Evolutionary conservation across 805 yeast species (phyloP).

Genomic region (Zygosaccharomyces siamensis): DNA sequence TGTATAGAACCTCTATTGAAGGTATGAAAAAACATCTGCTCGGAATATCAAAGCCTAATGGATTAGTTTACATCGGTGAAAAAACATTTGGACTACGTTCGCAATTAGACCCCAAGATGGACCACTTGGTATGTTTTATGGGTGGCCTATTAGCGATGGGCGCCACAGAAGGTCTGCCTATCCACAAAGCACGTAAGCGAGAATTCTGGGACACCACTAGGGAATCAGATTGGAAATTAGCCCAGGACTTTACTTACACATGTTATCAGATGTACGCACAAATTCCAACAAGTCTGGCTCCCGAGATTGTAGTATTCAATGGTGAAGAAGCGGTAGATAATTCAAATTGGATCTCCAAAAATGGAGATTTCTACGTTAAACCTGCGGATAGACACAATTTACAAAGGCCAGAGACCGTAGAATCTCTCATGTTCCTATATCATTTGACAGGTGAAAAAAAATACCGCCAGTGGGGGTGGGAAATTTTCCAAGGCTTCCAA

Average conservation of each 20-base stretch:
- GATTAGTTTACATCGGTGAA: slow-evolving; percentile 72
- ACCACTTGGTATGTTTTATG: slow-evolving; percentile 85
- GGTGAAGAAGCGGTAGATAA: slow-evolving; percentile 31
- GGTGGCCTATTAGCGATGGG: slow-evolving; percentile 88
- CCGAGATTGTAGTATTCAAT: slow-evolving; percentile 86
- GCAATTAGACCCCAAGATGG: slow-evolving; percentile 69
- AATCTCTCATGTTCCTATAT: slow-evolving; percentile 74
- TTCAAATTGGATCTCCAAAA: slow-evolving; percentile 33
- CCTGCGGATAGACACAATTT: slow-evolving; percentile 74
- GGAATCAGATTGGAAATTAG: slow-evolving; percentile 63
- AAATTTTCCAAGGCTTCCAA: slow-evolving; percentile 67
- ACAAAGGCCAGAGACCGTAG: slow-evolving; percentile 93
- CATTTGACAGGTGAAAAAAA: slow-evolving; percentile 74
- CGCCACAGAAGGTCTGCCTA: slow-evolving; percentile 66
- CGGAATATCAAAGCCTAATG: slow-evolving; percentile 54
- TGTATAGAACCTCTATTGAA: slow-evolving; percentile 71
- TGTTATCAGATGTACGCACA: slow-evolving; percentile 83
- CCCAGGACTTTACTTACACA: slow-evolving; percentile 67
- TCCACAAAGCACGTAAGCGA: slow-evolving; percentile 51
- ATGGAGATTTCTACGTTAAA: slow-evolving; percentile 61
- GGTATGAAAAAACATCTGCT: slow-evolving; percentile 72
- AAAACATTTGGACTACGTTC: slow-evolving; percentile 63
- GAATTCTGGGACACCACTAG: slow-evolving; percentile 53
- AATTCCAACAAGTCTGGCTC: slow-evolving; percentile 72
- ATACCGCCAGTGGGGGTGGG: slow-evolving; percentile 87